Conservation (phyloP, 108 stramenopile genomes). For the Skeletonema grethae region DNA sequence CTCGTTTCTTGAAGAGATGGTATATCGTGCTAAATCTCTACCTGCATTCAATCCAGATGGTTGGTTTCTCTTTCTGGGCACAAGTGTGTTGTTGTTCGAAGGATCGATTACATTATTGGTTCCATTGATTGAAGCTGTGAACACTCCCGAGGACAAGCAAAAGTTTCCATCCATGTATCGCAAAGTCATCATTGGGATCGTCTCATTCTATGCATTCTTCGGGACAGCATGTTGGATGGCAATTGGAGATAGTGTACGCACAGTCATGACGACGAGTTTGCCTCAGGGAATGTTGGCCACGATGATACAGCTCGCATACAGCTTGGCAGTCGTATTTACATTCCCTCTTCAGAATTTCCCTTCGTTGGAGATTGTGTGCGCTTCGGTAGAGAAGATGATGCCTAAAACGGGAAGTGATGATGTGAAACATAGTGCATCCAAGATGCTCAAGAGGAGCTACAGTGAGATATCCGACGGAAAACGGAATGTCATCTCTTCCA, state of each 20-base stretch:
- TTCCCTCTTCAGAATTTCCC: conserved; percentile 83
- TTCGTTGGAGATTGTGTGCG: conserved; percentile 63
- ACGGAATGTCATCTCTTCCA: conserved; percentile 50
- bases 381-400: conserved; percentile 29
- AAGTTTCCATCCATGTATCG: conserved; percentile 61
- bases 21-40: conserved; percentile 16
- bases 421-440: neutral
- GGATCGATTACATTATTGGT: conserved; percentile 76
- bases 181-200: conserved; percentile 58
- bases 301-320: conserved; percentile 70
- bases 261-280: conserved; percentile 70
- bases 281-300: conserved; percentile 55
- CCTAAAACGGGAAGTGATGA: neutral
- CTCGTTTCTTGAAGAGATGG: conserved; percentile 12
- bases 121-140: conserved; percentile 74
- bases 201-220: conserved; percentile 71
- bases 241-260: conserved; percentile 60
- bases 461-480: neutral
- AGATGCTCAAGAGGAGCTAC: neutral
- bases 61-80: conserved; percentile 77
- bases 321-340: conserved; percentile 69
- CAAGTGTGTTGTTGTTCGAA: conserved; percentile 60
- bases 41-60: conserved; percentile 37
- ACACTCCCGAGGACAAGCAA: conserved; percentile 39
- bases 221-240: conserved; percentile 61